phyloP scores from a whole-genome alignment of 2,329 filamentous ascomycete genomes.

The Talaromyces sp. region DNA sequence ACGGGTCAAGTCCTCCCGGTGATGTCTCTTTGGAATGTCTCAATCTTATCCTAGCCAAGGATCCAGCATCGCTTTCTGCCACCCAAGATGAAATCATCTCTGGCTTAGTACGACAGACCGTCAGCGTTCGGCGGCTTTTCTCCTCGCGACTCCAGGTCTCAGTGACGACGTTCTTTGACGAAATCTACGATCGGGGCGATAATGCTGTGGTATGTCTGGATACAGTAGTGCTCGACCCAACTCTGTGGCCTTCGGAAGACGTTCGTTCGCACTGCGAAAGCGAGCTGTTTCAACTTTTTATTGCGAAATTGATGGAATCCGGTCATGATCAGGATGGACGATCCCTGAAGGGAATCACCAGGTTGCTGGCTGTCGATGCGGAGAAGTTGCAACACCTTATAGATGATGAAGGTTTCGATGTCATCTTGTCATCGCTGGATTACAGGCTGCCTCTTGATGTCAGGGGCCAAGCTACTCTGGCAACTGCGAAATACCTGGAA shows the following conservation, averaged over 20 bases:
- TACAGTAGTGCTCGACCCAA: slow-evolving; percentile 42
- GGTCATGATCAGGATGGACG: slow-evolving; percentile 67
- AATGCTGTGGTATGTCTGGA: slow-evolving; percentile 44
- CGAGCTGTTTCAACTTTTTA: slow-evolving; percentile 58
- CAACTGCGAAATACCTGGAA: slow-evolving; percentile 78
- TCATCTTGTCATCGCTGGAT: slow-evolving; percentile 79
- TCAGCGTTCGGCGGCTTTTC: slow-evolving; percentile 40
- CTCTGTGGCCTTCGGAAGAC: slow-evolving; percentile 42
- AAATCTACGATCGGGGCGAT: slow-evolving; percentile 46
- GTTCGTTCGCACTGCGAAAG: slow-evolving; percentile 41
- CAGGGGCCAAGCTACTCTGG: slow-evolving; percentile 74
- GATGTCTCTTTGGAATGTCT: slow-evolving; percentile 40
- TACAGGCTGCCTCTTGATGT: slow-evolving; percentile 69
- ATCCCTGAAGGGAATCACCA: slow-evolving; percentile 56
- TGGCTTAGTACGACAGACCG: slow-evolving; percentile 41
- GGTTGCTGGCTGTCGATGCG: slow-evolving; percentile 53
- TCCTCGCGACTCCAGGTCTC: slow-evolving; percentile 39
- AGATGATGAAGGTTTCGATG: slow-evolving; percentile 73
- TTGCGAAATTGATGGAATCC: slow-evolving; percentile 86
- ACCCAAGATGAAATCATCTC: slow-evolving; percentile 45
- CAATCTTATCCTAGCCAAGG: slow-evolving; percentile 38
- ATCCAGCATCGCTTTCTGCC: slow-evolving; percentile 31
- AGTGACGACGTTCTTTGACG: slow-evolving; percentile 45
- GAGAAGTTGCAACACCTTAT: slow-evolving; percentile 43
- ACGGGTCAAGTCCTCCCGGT: slow-evolving; percentile 40